These are phyloP conservation scores for Colletotrichum filicis DNA, from an alignment of 2,329 filamentous ascomycete species.

Conservation along the genomic window DNA sequence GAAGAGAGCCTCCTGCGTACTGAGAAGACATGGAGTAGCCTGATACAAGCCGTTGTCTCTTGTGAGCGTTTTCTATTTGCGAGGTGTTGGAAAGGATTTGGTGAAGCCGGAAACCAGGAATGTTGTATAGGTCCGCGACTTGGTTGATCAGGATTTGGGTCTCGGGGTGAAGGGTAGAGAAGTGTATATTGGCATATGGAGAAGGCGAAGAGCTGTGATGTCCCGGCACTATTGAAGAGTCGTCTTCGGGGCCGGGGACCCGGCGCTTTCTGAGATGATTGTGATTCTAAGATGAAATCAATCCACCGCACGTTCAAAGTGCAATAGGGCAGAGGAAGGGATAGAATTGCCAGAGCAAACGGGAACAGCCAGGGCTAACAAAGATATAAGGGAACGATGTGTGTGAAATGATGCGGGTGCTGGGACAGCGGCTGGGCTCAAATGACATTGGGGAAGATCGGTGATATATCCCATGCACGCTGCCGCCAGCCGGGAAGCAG, in stretches of 20 bases:
- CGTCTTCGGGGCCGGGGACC: constrained; percentile 51
- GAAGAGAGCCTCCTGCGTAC: constrained; percentile 38
- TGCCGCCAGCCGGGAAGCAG: constrained; percentile 52
- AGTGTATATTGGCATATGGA: constrained; percentile 37
- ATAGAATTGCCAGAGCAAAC: constrained; percentile 22
- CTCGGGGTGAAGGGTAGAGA: constrained; percentile 41
- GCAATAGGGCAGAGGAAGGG: constrained; percentile 41
- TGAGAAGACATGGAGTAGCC: constrained; percentile 46
- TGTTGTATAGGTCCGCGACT: constrained; percentile 44
- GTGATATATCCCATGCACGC: constrained; percentile 59
- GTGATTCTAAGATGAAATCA: constrained; percentile 49
- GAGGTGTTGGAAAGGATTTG: constrained; percentile 34
- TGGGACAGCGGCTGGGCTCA: constrained; percentile 37
- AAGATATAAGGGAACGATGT: constrained; percentile 34
- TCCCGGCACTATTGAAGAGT: constrained; percentile 46
- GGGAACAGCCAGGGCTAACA: constrained; percentile 40
- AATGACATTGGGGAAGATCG: constrained; percentile 43
- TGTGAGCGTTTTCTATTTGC: constrained; percentile 39
- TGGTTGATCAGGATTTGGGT: constrained; percentile 42
- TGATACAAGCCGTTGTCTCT: constrained; percentile 45
- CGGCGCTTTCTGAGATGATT: constrained; percentile 56
- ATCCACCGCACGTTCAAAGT: constrained; percentile 50
- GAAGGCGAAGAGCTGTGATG: constrained; percentile 41
- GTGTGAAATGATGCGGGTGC: constrained; percentile 35
- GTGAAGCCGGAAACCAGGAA: constrained; percentile 45